These are phyloP conservation scores for Thelonectria rubi DNA, from an alignment of 2,329 filamentous ascomycete species.

Conservation along the genomic window DNA sequence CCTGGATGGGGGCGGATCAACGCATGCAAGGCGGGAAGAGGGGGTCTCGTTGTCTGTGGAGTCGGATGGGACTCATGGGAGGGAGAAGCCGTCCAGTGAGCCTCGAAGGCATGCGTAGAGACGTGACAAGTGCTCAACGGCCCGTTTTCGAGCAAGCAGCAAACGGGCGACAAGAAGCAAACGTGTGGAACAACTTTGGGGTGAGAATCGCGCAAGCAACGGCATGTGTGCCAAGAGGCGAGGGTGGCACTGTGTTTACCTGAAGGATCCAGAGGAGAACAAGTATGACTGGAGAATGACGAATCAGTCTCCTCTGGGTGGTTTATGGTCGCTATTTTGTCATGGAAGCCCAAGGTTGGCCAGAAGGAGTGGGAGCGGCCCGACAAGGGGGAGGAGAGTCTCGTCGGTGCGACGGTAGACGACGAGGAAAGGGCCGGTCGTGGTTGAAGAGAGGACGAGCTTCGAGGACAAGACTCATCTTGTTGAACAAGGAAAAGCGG, in stretches of 20 bases:
- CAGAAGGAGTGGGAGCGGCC: not conserved
- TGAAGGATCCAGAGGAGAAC: constrained; percentile 2
- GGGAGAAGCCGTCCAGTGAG: too few relatives aligned
- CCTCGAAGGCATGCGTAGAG: too few relatives aligned
- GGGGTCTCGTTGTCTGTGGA: constrained; percentile 8
- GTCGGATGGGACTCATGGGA: not conserved
- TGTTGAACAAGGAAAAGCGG: constrained; percentile 1
- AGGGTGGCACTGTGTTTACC: constrained; percentile 4
- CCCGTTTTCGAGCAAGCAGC: too few relatives aligned
- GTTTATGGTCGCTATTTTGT: not conserved
- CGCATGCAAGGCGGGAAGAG: not conserved
- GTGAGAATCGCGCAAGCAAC: not conserved
- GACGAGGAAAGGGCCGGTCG: constrained; percentile 7
- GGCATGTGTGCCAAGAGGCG: not conserved
- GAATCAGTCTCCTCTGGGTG: not conserved
- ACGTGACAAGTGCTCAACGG: too few relatives aligned
- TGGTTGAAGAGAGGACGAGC: constrained; percentile 1
- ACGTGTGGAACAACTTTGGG: too few relatives aligned
- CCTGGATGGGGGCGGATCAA: too few relatives aligned
- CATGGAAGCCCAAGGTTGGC: too few relatives aligned
- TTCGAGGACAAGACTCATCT: constrained; percentile 1
- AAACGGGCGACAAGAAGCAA: too few relatives aligned
- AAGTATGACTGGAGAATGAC: constrained; percentile 10
- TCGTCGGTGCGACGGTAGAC: constrained; percentile 12
- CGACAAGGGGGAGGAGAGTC: constrained; percentile 14